These are phyloP conservation scores for Phylloporus arenicola DNA, from an alignment of 768 basidiomycete genomes.

Conservation along the genomic window DNA sequence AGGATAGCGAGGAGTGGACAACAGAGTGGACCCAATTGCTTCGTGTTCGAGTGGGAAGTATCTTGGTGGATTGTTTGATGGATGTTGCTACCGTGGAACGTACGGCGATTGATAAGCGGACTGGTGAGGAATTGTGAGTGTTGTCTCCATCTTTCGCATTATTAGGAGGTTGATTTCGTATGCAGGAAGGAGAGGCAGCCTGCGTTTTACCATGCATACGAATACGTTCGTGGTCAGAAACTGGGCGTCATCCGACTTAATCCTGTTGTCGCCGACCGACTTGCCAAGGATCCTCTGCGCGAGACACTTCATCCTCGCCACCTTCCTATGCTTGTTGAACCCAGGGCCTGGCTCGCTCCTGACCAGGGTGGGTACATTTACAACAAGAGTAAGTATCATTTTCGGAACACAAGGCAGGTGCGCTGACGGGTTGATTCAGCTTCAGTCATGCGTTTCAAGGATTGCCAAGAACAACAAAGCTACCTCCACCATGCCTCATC, in stretches of 20 bases:
- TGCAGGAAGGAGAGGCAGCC: slow-evolving; percentile 72
- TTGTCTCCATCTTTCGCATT: background rate
- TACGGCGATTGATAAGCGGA: slow-evolving; percentile 50
- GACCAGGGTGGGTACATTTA: slow-evolving; percentile 81
- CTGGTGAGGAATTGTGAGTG: slow-evolving; percentile 58
- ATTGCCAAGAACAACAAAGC: slow-evolving; percentile 73
- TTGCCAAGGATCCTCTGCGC: slow-evolving; percentile 67
- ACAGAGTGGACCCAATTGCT: slow-evolving; percentile 76
- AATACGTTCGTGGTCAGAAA: slow-evolving; percentile 89
- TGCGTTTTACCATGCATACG: slow-evolving; percentile 88
- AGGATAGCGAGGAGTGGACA: slow-evolving; percentile 68
- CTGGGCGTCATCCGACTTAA: slow-evolving; percentile 90
- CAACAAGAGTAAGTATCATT: slow-evolving; percentile 53
- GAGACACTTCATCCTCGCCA: slow-evolving; percentile 86
- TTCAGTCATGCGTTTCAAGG: slow-evolving; percentile 88
- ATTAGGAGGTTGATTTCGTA: slow-evolving; percentile 2
- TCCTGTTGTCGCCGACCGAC: slow-evolving; percentile 66
- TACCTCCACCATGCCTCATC: slow-evolving; percentile 74
- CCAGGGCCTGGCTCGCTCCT: slow-evolving; percentile 77
- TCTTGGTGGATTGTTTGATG: slow-evolving; percentile 80
- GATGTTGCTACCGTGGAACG: slow-evolving; percentile 74
- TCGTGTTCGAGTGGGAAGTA: slow-evolving; percentile 73
- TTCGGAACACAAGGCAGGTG: background rate
- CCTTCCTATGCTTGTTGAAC: slow-evolving; percentile 91
- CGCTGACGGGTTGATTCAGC: slow-evolving; percentile 34